Evolutionary conservation across 2,329 filamentous ascomycete genomes (phyloP), one percentile per base, ranked within the genome.

Genomic region (Aspergillus vadensis): DNA sequence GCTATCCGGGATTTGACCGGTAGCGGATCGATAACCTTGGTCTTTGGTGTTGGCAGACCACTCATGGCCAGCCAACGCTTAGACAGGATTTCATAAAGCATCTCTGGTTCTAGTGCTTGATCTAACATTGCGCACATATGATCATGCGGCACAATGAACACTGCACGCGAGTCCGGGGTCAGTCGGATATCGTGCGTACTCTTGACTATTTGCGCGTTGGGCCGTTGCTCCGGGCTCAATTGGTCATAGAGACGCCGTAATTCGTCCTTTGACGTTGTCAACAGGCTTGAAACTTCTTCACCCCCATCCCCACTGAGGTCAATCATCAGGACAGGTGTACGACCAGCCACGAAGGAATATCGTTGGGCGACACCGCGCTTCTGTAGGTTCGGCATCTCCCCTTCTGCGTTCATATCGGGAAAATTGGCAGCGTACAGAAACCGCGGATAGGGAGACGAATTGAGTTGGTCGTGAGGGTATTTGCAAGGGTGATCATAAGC

Each of bases 61-160:
- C 39, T 55, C 14, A 32, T 9, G 1, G 57, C 57, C 3, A 55
- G 36, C 23, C 57, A 53, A 7, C 50, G 43, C 17, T 55, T 55
- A 4, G 51, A 55, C 10, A 49, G 43, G 5, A 55, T n/a, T 10
- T 59, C 38, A 14, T 55, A 59, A 25, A 55, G 57, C 6, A n/a
- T 27, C 1, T 55, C n/a, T 2, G 57, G 51, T 3, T 30, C 15
- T 1, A 43, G 1, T 3, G 43, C 17, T 6, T 55, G 57, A 15
- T 44, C 14, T 1, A 55, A 23, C 6, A 2, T 6, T 36, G 44
- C n/a, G 17, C 39, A 25, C 4, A 55, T n/a, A 8, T 39, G 23
- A 17, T 55, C 57, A 3, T 49, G 43, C 6, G 57, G 57, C 0
- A 59, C 41, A 12, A 39, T 43, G 8, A 59, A 21, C 2, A 43